Conservation (phyloP, 2,329 filamentous ascomycete species). For the Bipolaris victoriae region DNA sequence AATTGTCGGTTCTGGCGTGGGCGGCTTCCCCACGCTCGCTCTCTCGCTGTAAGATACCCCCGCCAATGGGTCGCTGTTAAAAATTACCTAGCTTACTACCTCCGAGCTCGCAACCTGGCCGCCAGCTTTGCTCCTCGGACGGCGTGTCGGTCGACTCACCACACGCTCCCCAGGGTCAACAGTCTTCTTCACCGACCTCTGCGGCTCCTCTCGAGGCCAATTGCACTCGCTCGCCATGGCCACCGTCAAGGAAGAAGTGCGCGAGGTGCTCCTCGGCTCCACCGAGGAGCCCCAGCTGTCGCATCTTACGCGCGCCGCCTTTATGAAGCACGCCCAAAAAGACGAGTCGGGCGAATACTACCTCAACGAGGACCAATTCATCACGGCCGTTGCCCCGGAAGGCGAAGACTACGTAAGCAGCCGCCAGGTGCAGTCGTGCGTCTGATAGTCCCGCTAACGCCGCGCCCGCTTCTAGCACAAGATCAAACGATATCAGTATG, state of each 20-base stretch:
- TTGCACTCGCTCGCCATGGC: conserved; percentile 44
- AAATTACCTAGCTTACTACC: conserved; percentile 27
- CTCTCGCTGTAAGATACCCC: conserved; percentile 22
- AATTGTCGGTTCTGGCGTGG: conserved; percentile 8
- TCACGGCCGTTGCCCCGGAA: conserved; percentile 84
- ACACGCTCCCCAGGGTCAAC: conserved; percentile 20
- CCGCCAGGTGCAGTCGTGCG: conserved; percentile 23
- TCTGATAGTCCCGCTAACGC: conserved; percentile 36
- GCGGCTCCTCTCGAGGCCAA: conserved; percentile 29
- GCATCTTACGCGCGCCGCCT: conserved; percentile 75
- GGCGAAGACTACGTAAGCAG: conserved; percentile 86
- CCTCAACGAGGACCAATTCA: conserved; percentile 85
- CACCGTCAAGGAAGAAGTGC: conserved; percentile 72
- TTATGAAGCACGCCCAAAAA: conserved; percentile 75
- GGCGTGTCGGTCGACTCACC: conserved; percentile 34
- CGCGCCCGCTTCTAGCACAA: conserved; percentile 72
- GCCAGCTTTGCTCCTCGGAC: conserved; percentile 24
- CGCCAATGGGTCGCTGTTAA: conserved; percentile 30
- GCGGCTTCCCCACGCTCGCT: conserved; percentile 42
- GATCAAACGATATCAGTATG: conserved; percentile 94
- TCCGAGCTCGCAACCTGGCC: conserved; percentile 35
- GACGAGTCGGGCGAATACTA: conserved; percentile 79
- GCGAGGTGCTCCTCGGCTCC: conserved; percentile 69
- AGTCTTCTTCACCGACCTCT: conserved; percentile 21
- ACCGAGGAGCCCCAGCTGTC: conserved; percentile 68